Evolutionary conservation across 2,329 filamentous ascomycete genomes (phyloP).

Genomic region (Talaromyces amestolkiae): DNA sequence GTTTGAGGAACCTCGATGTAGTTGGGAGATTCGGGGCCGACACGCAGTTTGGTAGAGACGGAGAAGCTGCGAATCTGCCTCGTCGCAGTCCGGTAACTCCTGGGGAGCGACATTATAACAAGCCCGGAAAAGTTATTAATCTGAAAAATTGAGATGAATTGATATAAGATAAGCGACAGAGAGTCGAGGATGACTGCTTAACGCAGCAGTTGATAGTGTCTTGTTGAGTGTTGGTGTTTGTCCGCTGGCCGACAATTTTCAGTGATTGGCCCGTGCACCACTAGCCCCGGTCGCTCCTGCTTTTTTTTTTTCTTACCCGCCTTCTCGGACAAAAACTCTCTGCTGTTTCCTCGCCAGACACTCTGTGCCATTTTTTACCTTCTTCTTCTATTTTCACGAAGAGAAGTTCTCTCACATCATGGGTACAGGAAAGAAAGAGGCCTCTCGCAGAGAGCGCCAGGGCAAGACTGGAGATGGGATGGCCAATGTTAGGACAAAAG

Average conservation of each 20-base stretch:
- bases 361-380: slow-evolving; percentile 30
- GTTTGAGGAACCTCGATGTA: slow-evolving; percentile 80
- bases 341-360: slow-evolving; percentile 19
- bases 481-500: slow-evolving; percentile 87
- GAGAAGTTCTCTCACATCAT: slow-evolving; percentile 50
- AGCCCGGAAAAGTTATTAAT: background rate
- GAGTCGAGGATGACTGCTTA: background rate
- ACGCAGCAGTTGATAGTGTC: background rate
- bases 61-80: slow-evolving; percentile 42
- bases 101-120: slow-evolving; percentile 36
- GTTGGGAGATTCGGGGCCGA: slow-evolving; percentile 74
- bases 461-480: slow-evolving; percentile 83
- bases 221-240: background rate
- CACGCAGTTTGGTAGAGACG: slow-evolving; percentile 35
- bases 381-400: slow-evolving; percentile 27
- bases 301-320: slow-evolving; percentile 29
- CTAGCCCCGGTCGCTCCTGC: slow-evolving; percentile 31
- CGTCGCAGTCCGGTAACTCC: slow-evolving; percentile 36
- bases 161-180: background rate
- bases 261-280: slow-evolving; percentile 37
- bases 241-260: slow-evolving; percentile 33
- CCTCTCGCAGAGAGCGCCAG: slow-evolving; percentile 75
- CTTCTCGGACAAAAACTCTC: slow-evolving; percentile 24
- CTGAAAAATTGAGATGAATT: background rate
- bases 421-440: slow-evolving; percentile 92